A percentile compares a stretch with the other conserved stretches of the same genome.
Conservation (phyloP, 257 asterid genomes). For the Datura wrightii region DNA sequence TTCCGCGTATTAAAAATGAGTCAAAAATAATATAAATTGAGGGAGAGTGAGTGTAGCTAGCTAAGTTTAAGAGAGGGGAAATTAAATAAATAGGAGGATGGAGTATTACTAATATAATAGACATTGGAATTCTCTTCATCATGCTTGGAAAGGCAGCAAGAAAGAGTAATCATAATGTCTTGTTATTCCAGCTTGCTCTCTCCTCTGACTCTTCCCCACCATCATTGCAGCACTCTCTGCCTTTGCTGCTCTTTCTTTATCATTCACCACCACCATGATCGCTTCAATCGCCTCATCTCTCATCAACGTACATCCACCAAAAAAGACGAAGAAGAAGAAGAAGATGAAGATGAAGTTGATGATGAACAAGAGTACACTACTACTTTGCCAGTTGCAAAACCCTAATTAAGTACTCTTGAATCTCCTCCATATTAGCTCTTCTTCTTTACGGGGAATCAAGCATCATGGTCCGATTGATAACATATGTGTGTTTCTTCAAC, state of each 20-base stretch:
- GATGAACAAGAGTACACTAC: neutral
- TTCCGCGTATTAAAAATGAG: no score
- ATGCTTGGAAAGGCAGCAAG: constrained; percentile 32
- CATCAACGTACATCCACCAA: neutral
- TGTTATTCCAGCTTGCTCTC: constrained; percentile 27
- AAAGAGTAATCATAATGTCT: constrained; percentile 35
- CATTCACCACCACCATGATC: constrained; percentile 20
- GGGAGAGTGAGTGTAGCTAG: neutral
- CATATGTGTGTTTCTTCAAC: constrained; percentile 24
- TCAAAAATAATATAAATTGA: no score
- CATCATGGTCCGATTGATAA: constrained; percentile 37
- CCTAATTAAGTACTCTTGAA: constrained; percentile 25
- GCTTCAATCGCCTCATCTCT: neutral
- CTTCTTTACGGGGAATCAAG: constrained; percentile 31
- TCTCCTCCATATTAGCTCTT: neutral
- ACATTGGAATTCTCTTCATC: constrained; percentile 11
- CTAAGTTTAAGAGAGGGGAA: neutral
- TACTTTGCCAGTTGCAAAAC: neutral
- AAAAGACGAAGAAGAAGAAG: neutral
- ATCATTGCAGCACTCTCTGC: constrained; percentile 22
- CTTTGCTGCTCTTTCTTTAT: constrained; percentile 6
- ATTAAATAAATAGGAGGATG: neutral
- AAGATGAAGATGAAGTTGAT: neutral
- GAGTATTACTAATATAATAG: neutral
- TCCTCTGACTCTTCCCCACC: constrained; percentile 26